A percentile compares a stretch with the other conserved stretches of the same genome.
These are phyloP conservation scores for Cicer bijugum DNA, from an alignment of 306 rosid genomes.

Conservation along the genomic window DNA sequence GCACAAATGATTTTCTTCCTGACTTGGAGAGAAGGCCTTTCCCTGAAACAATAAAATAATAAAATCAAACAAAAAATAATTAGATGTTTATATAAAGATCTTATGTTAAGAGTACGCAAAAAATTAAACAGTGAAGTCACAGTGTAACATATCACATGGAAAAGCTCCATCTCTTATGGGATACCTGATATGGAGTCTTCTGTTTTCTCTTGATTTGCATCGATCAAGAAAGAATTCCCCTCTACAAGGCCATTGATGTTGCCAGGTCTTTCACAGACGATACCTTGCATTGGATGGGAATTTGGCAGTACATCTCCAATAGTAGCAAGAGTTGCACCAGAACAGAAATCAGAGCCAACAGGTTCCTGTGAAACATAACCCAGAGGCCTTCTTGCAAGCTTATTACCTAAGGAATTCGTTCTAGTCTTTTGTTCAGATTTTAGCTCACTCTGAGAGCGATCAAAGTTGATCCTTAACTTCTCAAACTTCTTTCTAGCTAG, in stretches of 20 bases:
- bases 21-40: conserved; percentile 64
- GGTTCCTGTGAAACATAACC: conserved; percentile 77
- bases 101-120: conserved; percentile 17
- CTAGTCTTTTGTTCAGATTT: conserved; percentile 72
- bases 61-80: conserved; percentile 44
- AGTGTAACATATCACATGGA: conserved; percentile 8
- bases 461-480: conserved; percentile 66
- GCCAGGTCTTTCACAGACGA: conserved; percentile 66
- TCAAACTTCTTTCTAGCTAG: conserved; percentile 84
- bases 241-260: conserved; percentile 69
- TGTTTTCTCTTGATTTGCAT: conserved; percentile 70
- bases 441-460: conserved; percentile 69
- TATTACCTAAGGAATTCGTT: conserved; percentile 69
- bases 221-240: conserved; percentile 69
- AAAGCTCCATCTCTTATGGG: conserved; percentile 27
- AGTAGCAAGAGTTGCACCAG: conserved; percentile 92
- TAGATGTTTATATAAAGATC: conserved; percentile 20
- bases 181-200: conserved; percentile 85
- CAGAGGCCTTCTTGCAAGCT: conserved; percentile 69
- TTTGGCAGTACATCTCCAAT: conserved; percentile 63
- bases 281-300: conserved; percentile 64
- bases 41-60: conserved; percentile 60
- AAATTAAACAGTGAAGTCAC: conserved; percentile 16
- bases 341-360: conserved; percentile 86
- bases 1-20: conserved; percentile 71